A percentile compares a stretch with the other conserved stretches of the same genome.
phyloP scores from a whole-genome alignment of 345 rosid species.

The Cardiospermum halicacabum region DNA sequence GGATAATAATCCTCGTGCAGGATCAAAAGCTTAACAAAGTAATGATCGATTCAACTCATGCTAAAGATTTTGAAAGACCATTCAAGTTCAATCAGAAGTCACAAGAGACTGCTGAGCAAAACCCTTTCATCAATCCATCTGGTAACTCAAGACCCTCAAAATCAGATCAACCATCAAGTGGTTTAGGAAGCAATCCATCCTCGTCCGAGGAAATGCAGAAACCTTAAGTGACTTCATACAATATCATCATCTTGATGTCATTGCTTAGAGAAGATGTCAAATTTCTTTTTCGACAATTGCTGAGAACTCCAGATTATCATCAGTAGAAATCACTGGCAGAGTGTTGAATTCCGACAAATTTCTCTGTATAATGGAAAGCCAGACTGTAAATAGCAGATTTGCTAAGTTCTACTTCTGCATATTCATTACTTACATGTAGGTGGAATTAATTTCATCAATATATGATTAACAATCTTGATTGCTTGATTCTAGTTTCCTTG shows the following conservation, averaged over 20 bases:
- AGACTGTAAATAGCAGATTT: conserved; percentile 18
- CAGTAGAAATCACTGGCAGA: conserved; percentile 1
- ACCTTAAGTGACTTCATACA: conserved; percentile 23
- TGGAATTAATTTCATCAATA: background rate
- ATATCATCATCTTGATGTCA: background rate
- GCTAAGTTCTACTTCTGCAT: background rate
- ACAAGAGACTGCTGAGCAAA: conserved; percentile 35
- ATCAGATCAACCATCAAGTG: conserved; percentile 20
- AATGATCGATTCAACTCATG: conserved; percentile 56
- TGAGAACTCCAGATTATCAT: background rate
- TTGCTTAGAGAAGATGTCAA: background rate
- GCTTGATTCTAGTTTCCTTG: background rate
- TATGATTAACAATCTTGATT: background rate
- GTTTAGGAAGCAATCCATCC: conserved; percentile 34
- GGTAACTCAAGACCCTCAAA: conserved; percentile 17
- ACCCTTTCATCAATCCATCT: conserved; percentile 20
- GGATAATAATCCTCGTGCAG: conserved; percentile 31
- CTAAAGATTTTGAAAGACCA: conserved; percentile 71
- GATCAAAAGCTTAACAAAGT: conserved; percentile 76
- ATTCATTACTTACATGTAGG: background rate
- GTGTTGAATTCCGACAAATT: conserved; percentile 3
- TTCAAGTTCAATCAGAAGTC: conserved; percentile 50
- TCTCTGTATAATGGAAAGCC: conserved; percentile 12
- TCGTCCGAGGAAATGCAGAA: conserved; percentile 54
- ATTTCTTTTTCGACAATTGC: background rate